phyloP scores from a whole-genome alignment of 2,329 filamentous ascomycete species.

The Sporothrix pseudoabietina region DNA sequence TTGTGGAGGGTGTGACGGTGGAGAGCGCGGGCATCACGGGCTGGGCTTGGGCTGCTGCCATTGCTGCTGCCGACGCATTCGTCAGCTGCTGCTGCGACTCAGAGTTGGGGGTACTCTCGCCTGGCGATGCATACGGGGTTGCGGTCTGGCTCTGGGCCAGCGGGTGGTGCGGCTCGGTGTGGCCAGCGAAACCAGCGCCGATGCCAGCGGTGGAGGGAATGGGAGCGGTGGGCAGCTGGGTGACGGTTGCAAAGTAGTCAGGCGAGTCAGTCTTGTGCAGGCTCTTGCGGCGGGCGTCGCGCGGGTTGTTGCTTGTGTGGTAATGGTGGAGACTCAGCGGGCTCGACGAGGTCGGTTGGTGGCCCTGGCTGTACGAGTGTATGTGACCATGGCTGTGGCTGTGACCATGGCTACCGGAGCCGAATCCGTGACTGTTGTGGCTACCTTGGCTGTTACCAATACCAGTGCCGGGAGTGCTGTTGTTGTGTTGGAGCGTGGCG shows the following conservation, averaged over 20 bases:
- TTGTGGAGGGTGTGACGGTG: slow-evolving; percentile 38
- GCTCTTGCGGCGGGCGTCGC: slow-evolving; percentile 57
- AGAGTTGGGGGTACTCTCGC: slow-evolving; percentile 38
- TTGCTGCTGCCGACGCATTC: slow-evolving; percentile 17
- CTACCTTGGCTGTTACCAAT: background rate
- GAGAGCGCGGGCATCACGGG: slow-evolving; percentile 32
- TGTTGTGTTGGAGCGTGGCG: slow-evolving; percentile 36
- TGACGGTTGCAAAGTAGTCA: slow-evolving; percentile 55
- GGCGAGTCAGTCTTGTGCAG: slow-evolving; percentile 59
- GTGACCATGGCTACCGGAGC: slow-evolving; percentile 18
- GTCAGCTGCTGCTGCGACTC: slow-evolving; percentile 33
- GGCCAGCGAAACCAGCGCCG: slow-evolving; percentile 38
- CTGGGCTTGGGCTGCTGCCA: slow-evolving; percentile 9
- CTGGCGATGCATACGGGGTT: slow-evolving; percentile 59
- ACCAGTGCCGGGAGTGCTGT: background rate
- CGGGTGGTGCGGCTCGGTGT: slow-evolving; percentile 60
- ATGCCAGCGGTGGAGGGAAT: background rate
- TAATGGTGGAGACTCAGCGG: slow-evolving; percentile 54
- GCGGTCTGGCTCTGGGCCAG: slow-evolving; percentile 73
- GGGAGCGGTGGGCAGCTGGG: slow-evolving; percentile 46
- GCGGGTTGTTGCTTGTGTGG: slow-evolving; percentile 37
- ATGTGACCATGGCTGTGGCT: slow-evolving; percentile 25
- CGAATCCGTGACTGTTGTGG: background rate
- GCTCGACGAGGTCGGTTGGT: slow-evolving; percentile 27
- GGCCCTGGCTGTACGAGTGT: slow-evolving; percentile 29